phyloP scores from a whole-genome alignment of 2,329 filamentous ascomycete species.

The Botrytis hyacinthi region DNA sequence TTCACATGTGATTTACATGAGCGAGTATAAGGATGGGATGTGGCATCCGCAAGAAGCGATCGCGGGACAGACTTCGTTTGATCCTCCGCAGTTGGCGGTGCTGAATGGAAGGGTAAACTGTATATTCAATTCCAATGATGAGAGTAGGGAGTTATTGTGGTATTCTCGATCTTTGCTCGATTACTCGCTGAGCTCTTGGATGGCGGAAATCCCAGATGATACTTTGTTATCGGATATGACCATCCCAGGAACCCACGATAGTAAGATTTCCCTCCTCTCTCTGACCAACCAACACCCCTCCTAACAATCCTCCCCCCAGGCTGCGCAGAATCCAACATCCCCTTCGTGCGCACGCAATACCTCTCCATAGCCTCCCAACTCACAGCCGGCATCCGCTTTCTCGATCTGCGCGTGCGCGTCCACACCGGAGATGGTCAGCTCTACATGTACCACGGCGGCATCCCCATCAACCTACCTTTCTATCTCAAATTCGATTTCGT shows the following conservation, averaged over 20 bases:
- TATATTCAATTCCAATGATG: slow-evolving; percentile 38
- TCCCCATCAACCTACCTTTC: slow-evolving; percentile 66
- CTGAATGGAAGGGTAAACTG: slow-evolving; percentile 39
- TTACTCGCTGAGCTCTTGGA: slow-evolving; percentile 55
- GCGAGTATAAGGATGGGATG: slow-evolving; percentile 29
- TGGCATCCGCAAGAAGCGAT: slow-evolving; percentile 31
- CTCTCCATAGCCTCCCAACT: slow-evolving; percentile 62
- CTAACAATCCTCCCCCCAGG: slow-evolving; percentile 34
- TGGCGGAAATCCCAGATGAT: slow-evolving; percentile 56
- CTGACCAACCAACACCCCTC: too few species aligned
- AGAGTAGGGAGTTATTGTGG: slow-evolving; percentile 39
- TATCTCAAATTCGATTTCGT: slow-evolving; percentile 60
- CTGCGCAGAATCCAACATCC: slow-evolving; percentile 51
- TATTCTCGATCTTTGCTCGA: slow-evolving; percentile 39
- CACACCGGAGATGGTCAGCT: slow-evolving; percentile 56
- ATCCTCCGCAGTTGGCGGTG: slow-evolving; percentile 32
- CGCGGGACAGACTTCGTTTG: slow-evolving; percentile 26
- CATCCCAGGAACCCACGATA: slow-evolving; percentile 73
- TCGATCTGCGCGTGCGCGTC: slow-evolving; percentile 63
- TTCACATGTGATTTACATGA: slow-evolving; percentile 29
- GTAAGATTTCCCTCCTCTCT: not conserved
- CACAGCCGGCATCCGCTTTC: slow-evolving; percentile 69
- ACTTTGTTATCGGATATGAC: slow-evolving; percentile 61
- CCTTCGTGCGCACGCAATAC: slow-evolving; percentile 71
- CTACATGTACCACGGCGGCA: slow-evolving; percentile 67